Conservation (phyloP, 768 basidiomycete genomes). For the Phanerochaete carnosa region DNA sequence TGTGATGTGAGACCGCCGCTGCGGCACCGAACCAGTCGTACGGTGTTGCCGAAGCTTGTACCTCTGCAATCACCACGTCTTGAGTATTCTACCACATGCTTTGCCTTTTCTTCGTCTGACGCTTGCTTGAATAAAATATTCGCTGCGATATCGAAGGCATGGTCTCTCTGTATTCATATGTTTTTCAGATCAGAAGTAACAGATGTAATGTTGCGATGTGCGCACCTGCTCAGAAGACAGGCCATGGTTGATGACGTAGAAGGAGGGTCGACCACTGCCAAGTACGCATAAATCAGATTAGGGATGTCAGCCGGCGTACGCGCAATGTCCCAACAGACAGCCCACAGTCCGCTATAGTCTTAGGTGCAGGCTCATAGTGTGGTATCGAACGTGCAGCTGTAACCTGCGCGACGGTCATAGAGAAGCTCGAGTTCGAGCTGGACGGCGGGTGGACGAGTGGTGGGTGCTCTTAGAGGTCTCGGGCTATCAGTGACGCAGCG, state of each 20-base stretch:
- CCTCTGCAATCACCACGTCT: slow-evolving; percentile 48
- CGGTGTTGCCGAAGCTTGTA: slow-evolving; percentile 54
- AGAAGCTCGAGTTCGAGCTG: too few species aligned
- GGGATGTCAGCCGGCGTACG: too few species aligned
- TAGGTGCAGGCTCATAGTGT: too few species aligned
- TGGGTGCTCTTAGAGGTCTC: too few species aligned
- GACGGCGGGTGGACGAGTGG: too few species aligned
- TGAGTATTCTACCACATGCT: slow-evolving; percentile 30
- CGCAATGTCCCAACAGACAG: too few species aligned
- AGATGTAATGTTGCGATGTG: neutral
- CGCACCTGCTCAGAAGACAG: slow-evolving; percentile 21
- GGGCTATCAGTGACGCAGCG: too few species aligned
- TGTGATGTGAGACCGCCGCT: too few species aligned
- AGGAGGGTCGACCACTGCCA: slow-evolving; percentile 29
- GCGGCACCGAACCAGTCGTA: too few species aligned
- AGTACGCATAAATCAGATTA: slow-evolving; percentile 31
- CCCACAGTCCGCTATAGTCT: too few species aligned
- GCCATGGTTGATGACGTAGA: slow-evolving; percentile 30
- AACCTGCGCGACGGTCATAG: too few species aligned
- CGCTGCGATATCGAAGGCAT: slow-evolving; percentile 36
- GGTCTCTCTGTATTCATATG: slow-evolving; percentile 22
- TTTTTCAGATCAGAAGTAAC: neutral
- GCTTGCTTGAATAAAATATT: slow-evolving; percentile 32
- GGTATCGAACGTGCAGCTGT: too few species aligned
- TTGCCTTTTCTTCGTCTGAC: slow-evolving; percentile 29